These are phyloP conservation scores for Calocera viscosa DNA, from an alignment of 768 basidiomycete genomes.

Conservation along the genomic window DNA sequence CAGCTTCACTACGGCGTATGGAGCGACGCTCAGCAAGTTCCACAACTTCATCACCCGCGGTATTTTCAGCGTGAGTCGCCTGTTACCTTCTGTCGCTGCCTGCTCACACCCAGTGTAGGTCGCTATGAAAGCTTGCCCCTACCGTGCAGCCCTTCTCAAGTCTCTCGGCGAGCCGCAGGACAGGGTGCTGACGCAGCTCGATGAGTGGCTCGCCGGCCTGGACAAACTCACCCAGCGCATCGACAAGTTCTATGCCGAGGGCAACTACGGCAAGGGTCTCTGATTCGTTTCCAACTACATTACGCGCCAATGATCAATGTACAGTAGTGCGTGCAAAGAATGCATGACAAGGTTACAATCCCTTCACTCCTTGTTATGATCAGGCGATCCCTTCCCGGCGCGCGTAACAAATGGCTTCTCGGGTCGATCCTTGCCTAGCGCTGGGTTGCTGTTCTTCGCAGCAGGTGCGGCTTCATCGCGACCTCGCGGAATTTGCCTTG, in stretches of 20 bases:
- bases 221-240: constrained; percentile 37
- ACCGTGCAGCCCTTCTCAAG: constrained; percentile 44
- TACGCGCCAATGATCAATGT: not conserved
- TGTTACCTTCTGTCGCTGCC: not conserved
- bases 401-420: no score
- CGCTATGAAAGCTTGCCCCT: constrained; percentile 58
- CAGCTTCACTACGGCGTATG: constrained; percentile 75
- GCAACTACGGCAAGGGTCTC: constrained; percentile 35
- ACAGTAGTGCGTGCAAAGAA: not conserved
- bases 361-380: not conserved
- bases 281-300: constrained; percentile 18
- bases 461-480: not conserved
- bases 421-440: no score
- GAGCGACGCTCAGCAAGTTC: constrained; percentile 64
- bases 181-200: constrained; percentile 36
- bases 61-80: constrained; percentile 40
- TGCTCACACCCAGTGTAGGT: constrained; percentile 27
- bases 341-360: not conserved
- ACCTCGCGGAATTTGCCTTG: no score
- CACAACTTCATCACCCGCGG: constrained; percentile 63
- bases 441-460: not conserved
- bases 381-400: no score
- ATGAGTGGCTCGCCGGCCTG: constrained; percentile 43
- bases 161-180: constrained; percentile 41
- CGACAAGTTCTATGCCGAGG: constrained; percentile 36